Percentiles rank a stretch among this genome's conserved stretches.
Evolutionary conservation across 2,329 filamentous ascomycete species (phyloP).

Genomic region (Aspergillus jensenii): DNA sequence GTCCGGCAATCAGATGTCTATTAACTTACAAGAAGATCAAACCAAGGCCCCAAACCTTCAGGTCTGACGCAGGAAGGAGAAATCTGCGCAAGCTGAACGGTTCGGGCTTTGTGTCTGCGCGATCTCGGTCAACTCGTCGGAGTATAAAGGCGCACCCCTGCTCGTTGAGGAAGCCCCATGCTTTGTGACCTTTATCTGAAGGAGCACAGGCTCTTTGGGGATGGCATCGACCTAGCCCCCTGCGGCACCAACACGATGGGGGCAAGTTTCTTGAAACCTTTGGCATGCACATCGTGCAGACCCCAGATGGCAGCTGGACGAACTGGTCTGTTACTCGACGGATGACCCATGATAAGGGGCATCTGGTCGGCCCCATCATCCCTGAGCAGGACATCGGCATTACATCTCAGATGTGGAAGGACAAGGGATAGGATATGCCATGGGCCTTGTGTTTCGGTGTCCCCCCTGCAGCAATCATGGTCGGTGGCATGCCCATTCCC

Average conservation of each 20-base stretch:
- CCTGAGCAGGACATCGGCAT: conserved; percentile 47
- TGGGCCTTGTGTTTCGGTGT: conserved; percentile 52
- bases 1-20: too few relatives aligned
- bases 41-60: conserved; percentile 57
- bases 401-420: conserved; percentile 50
- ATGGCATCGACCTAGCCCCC: conserved; percentile 47
- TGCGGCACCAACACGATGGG: conserved; percentile 48
- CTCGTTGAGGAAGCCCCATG: conserved; percentile 31
- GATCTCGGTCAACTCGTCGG: background rate
- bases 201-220: conserved; percentile 39
- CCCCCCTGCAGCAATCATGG: conserved; percentile 52
- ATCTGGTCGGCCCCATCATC: conserved; percentile 45
- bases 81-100: conserved; percentile 49
- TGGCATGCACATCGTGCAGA: conserved; percentile 45
- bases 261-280: conserved; percentile 54
- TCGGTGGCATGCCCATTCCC: conserved; percentile 49
- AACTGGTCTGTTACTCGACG: conserved; percentile 40
- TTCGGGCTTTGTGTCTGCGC: conserved; percentile 37
- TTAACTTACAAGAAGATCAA: background rate
- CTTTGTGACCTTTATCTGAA: conserved; percentile 46
- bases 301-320: conserved; percentile 49
- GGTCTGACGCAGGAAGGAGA: conserved; percentile 47
- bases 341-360: conserved; percentile 48
- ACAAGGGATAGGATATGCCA: conserved; percentile 46
- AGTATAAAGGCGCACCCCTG: background rate